Conservation (phyloP, 495 filamentous ascomycete genomes). For the Echria macrotheca region DNA sequence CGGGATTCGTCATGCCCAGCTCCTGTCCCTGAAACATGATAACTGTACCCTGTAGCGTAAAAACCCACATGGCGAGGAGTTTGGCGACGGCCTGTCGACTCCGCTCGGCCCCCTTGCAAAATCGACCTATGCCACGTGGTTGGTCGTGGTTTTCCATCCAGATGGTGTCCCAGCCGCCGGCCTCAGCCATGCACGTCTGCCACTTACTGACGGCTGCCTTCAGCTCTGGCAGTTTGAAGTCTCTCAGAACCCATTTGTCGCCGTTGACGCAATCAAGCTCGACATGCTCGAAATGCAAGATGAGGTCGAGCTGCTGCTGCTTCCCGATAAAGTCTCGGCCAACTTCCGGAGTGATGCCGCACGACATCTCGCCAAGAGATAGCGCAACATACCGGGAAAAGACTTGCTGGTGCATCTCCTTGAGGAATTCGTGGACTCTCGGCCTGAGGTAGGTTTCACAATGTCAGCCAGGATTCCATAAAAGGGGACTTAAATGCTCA, state of each 20-base stretch:
- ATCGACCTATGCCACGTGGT: not conserved
- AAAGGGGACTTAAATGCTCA: no score
- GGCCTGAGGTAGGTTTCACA: not conserved
- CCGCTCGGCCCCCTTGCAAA: not conserved
- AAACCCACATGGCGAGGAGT: constrained; percentile 4
- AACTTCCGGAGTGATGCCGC: not conserved
- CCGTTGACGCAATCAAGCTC: not conserved
- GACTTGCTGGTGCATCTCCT: not conserved
- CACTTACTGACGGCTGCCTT: not conserved
- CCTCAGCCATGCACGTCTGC: not conserved
- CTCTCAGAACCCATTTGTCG: not conserved
- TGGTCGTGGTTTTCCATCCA: constrained; percentile 1
- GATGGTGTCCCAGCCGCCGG: not conserved
- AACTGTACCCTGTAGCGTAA: not conserved
- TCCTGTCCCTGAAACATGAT: not conserved
- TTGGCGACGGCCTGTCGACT: not conserved
- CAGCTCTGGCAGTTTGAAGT: not conserved
- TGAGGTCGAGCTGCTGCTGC: not conserved
- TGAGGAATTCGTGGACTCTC: not conserved
- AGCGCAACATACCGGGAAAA: not conserved
- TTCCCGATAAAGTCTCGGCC: not conserved
- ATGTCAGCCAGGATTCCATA: no score
- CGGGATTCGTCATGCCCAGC: constrained; percentile 1
- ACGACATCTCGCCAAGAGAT: constrained; percentile 1
- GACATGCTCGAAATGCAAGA: not conserved